These are phyloP conservation scores for Diaporthe eres DNA, from an alignment of 2,329 filamentous ascomycete genomes.

Conservation along the genomic window DNA sequence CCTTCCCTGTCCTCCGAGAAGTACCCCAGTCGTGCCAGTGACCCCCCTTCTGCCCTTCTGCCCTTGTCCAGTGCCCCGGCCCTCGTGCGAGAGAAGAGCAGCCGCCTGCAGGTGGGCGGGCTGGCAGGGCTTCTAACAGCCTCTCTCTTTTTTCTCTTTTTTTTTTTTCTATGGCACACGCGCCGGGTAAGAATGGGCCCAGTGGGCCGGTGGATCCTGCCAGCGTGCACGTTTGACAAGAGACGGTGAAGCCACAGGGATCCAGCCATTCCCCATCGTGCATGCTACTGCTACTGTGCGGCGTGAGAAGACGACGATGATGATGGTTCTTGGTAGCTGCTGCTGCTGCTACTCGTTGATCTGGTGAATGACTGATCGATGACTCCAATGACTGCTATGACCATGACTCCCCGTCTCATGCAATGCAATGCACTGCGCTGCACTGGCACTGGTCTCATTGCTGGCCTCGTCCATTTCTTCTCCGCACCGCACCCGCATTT, in stretches of 20 bases:
- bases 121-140: constrained; percentile 6
- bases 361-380: neutral
- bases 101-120: neutral
- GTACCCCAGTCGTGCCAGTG: neutral
- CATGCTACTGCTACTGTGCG: constrained; percentile 27
- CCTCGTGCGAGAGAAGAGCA: constrained; percentile 20
- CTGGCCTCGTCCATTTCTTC: neutral
- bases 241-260: constrained; percentile 41
- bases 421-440: constrained; percentile 19
- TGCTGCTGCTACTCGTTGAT: neutral
- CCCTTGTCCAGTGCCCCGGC: constrained; percentile 2
- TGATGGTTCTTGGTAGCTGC: neutral
- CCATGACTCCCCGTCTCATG: neutral
- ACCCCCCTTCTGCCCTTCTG: neutral
- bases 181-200: constrained; percentile 39
- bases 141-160: constrained; percentile 25
- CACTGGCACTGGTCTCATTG: neutral
- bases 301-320: constrained; percentile 24
- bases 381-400: neutral
- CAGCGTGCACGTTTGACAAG: constrained; percentile 38
- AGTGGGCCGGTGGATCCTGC: constrained; percentile 36
- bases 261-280: constrained; percentile 12
- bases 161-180: constrained; percentile 34
- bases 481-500: constrained; percentile 6
- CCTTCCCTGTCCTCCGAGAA: constrained; percentile 34